These are phyloP conservation scores for Aspergillus texensis DNA, from an alignment of 2,329 filamentous ascomycete genomes.

Conservation along the genomic window DNA sequence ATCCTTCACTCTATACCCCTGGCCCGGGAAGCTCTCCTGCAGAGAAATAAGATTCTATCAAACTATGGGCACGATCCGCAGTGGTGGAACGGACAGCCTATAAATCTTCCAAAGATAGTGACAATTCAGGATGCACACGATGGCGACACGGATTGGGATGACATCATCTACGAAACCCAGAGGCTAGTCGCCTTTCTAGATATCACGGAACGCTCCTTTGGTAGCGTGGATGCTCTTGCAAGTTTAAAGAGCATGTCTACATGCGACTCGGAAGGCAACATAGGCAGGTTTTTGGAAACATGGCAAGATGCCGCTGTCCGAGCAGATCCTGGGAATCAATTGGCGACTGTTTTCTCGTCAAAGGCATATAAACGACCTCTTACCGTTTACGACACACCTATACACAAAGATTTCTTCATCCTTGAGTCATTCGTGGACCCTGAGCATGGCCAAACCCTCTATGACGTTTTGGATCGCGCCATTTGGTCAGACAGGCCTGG, in stretches of 20 bases:
- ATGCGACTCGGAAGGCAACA: conserved; percentile 38
- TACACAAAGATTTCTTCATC: conserved; percentile 40
- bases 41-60: conserved; percentile 46
- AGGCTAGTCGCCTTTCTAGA: conserved; percentile 65
- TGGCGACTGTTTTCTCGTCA: conserved; percentile 52
- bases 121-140: conserved; percentile 41
- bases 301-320: conserved; percentile 53
- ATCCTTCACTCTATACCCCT: conserved; percentile 65
- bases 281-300: conserved; percentile 51
- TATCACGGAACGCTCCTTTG: conserved; percentile 60
- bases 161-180: conserved; percentile 61
- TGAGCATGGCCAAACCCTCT: conserved; percentile 49
- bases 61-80: conserved; percentile 60
- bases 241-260: conserved; percentile 42
- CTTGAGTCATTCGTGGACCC: conserved; percentile 44
- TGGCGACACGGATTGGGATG: conserved; percentile 41
- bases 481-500: conserved; percentile 51
- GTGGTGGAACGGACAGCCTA: conserved; percentile 64
- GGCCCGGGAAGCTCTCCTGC: conserved; percentile 59
- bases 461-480: conserved; percentile 56
- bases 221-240: conserved; percentile 55
- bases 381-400: conserved; percentile 31
- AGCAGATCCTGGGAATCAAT: conserved; percentile 43
- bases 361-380: conserved; percentile 43
- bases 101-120: conserved; percentile 55